A percentile compares a stretch with the other conserved stretches of the same genome.
Evolutionary conservation across 2,329 filamentous ascomycete species (phyloP).

Genomic region (Diaporthe vexans): DNA sequence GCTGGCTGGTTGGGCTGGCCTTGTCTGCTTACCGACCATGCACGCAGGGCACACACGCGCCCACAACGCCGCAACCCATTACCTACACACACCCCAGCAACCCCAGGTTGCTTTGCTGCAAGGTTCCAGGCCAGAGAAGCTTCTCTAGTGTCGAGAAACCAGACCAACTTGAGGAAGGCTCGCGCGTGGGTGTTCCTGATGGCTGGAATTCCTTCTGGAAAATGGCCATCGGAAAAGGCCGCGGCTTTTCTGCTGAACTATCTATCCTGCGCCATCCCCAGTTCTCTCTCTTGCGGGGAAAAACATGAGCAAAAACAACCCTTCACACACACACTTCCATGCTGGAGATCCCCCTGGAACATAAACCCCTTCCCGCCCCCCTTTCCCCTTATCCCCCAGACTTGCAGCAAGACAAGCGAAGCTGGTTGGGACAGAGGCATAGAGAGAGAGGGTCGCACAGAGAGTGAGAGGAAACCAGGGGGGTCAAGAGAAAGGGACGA

Average conservation of each 20-base stretch:
- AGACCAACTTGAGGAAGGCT: conserved; percentile 15
- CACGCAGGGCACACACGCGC: background rate
- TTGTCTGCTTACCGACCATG: background rate
- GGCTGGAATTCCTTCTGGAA: conserved; percentile 34
- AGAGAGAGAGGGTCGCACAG: background rate
- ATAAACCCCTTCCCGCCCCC: background rate
- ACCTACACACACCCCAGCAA: background rate
- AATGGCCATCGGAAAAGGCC: background rate
- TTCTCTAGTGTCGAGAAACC: conserved; percentile 29
- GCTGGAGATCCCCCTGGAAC: background rate
- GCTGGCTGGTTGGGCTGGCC: too few relatives aligned
- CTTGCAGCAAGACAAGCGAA: background rate
- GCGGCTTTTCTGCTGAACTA: background rate
- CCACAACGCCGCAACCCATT: too few relatives aligned
- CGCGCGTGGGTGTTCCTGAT: conserved; percentile 12
- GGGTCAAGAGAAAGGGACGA: background rate
- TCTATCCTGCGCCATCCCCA: too few relatives aligned
- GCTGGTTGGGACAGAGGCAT: background rate
- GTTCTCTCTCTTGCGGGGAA: background rate
- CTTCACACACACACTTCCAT: background rate
- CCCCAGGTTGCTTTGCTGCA: background rate
- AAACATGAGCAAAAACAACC: background rate
- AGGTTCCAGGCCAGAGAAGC: conserved; percentile 29
- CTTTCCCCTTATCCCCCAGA: background rate
- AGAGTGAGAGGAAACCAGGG: background rate